Base-by-base conservation (phyloP, 176 grass and related monocot species). In the Oryza glumipatula region DNA sequence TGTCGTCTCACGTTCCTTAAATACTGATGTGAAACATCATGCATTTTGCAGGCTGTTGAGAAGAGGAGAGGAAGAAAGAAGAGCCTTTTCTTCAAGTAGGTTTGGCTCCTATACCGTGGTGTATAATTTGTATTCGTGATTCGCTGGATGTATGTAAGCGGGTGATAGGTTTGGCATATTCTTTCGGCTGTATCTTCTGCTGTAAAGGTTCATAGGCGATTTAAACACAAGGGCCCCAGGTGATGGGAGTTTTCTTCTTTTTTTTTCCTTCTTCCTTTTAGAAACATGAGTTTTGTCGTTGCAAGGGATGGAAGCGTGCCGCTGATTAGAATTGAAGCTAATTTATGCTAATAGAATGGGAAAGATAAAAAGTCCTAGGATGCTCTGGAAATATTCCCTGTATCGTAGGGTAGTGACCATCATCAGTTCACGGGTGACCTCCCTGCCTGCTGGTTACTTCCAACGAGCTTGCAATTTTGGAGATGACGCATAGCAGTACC, bases 1-100 rank as follows among this genome's bases (percentile, higher is more conserved):
- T 58, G 17, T 9, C 19, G 19, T 21, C 21, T 70, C 9, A 28
- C 61, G 16, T 38, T 72, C 6, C 58, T 65, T 38, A 51, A 80
- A 41, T 45, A 23, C 43, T 91, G 47, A 84, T 16, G 51, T 28
- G 68, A 38, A 65, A 44, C 78, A 66, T 77, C 22, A 2, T 76
- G 63, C 35, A 23, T 83, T 58, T 48, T 44, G 35, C 86, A 99
- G 96, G 96, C 96, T 16, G 93, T 92, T 23, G 93, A 99, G 88
- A 96, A 89, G 77, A 93, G 89, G 35, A 89, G 93, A 78, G 88
- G 79, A 65, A 92, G 88, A 61, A 99, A 58, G 82, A 95, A 83
- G 79, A 88, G 86, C 47, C 80, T 92, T 43, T 96, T 99, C 86
- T 99, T 99, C 89, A 94, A 92, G 81, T 99, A 99, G 87, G 84